Percentiles rank a stretch among this genome's conserved stretches.
phyloP scores from a whole-genome alignment of 2,329 filamentous ascomycete genomes.

The Plectosphaerella sp. region DNA sequence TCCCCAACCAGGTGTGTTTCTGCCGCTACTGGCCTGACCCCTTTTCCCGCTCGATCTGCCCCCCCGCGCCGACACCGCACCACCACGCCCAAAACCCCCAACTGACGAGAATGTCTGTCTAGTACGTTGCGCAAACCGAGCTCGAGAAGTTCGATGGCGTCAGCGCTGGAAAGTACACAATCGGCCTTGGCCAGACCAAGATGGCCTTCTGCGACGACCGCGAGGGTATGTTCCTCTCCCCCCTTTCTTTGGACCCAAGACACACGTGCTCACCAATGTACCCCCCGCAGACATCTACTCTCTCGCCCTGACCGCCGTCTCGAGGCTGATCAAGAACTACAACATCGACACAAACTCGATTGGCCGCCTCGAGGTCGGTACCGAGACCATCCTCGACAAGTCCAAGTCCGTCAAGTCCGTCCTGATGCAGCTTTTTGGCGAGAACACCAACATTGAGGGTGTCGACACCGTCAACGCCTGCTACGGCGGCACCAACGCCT shows the following conservation, averaged over 20 bases:
- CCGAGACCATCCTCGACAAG: slow-evolving; percentile 83
- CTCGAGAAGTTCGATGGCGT: slow-evolving; percentile 86
- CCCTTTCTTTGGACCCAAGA: not conserved
- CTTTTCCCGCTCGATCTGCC: not conserved
- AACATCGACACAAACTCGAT: slow-evolving; percentile 73
- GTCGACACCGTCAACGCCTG: slow-evolving; percentile 81
- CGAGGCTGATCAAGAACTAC: slow-evolving; percentile 78
- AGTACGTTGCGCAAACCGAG: slow-evolving; percentile 82
- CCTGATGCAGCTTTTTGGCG: slow-evolving; percentile 80
- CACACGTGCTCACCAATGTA: slow-evolving; percentile 11
- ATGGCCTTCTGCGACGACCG: slow-evolving; percentile 91
- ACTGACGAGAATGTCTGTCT: slow-evolving; percentile 8
- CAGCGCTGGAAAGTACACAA: slow-evolving; percentile 79
- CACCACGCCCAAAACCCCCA: not conserved
- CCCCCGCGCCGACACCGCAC: slow-evolving; percentile 14
- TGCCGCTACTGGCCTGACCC: not conserved
- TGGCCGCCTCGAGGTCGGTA: slow-evolving; percentile 79
- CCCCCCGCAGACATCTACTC: slow-evolving; percentile 73
- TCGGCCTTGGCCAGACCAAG: slow-evolving; percentile 85
- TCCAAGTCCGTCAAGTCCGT: slow-evolving; percentile 89
- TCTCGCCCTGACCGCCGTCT: slow-evolving; percentile 71
- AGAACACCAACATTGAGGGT: slow-evolving; percentile 81
- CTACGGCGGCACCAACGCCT: slow-evolving; percentile 80
- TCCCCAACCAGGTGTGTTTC: slow-evolving; percentile 71
- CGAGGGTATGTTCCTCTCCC: slow-evolving; percentile 57